These are phyloP conservation scores for Metrosideros polymorpha DNA, from an alignment of 441 rosid species.

Conservation along the genomic window DNA sequence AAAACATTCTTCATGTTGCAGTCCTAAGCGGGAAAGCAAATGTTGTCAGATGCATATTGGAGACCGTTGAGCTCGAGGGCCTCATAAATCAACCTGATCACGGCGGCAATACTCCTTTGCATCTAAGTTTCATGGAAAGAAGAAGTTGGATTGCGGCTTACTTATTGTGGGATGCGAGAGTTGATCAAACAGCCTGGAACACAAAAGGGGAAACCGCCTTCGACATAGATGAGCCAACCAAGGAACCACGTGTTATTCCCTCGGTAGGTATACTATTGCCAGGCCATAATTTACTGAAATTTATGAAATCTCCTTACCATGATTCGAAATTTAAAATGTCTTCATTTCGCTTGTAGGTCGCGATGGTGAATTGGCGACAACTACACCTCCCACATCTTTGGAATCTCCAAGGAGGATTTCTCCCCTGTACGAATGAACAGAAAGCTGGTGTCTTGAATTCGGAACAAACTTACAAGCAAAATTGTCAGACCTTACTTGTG, in stretches of 20 bases:
- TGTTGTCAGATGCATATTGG: neutral
- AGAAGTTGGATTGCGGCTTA: neutral
- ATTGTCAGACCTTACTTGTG: neutral
- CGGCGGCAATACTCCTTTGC: constrained; percentile 14
- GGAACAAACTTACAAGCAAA: neutral
- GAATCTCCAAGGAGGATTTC: neutral
- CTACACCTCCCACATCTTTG: neutral
- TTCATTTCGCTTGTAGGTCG: neutral
- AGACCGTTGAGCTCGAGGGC: constrained; percentile 6
- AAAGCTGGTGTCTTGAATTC: neutral
- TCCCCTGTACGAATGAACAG: neutral
- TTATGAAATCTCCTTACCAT: neutral
- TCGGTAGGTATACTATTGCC: neutral
- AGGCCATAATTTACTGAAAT: neutral
- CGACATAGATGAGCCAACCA: neutral
- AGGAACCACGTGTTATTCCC: neutral
- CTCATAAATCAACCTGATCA: constrained; percentile 5
- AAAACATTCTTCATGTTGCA: constrained; percentile 14
- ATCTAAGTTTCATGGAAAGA: constrained; percentile 2
- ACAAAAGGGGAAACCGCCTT: neutral
- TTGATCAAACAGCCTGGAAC: neutral
- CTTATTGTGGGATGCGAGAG: neutral
- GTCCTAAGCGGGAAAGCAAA: neutral
- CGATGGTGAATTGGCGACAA: neutral
- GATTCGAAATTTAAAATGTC: neutral